Evolutionary conservation across 768 basidiomycete species (phyloP).

Genomic region (Boletus pseudopeckii): DNA sequence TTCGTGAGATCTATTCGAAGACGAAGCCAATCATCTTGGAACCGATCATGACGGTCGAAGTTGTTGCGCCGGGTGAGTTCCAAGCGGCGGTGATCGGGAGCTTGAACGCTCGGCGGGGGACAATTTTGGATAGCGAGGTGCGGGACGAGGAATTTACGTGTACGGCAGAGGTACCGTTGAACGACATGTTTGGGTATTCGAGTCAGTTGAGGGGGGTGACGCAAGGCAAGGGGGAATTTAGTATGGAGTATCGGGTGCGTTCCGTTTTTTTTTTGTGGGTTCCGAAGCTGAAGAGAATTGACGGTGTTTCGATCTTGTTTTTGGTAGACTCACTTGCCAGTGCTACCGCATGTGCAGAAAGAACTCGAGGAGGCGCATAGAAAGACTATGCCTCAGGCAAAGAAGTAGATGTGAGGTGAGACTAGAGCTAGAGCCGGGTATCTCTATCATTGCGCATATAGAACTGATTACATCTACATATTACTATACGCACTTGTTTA

Average conservation of each 20-base stretch:
- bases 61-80: slow-evolving; percentile 94
- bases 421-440: neutral
- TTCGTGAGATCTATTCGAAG: slow-evolving; percentile 81
- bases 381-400: slow-evolving; percentile 66
- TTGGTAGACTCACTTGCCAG: slow-evolving; percentile 70
- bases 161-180: slow-evolving; percentile 87
- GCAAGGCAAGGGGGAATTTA: slow-evolving; percentile 93
- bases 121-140: slow-evolving; percentile 93
- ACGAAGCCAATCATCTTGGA: slow-evolving; percentile 84
- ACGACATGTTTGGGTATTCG: slow-evolving; percentile 99
- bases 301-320: neutral
- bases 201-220: slow-evolving; percentile 90
- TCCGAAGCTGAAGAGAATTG: neutral
- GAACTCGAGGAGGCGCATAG: slow-evolving; percentile 86
- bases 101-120: slow-evolving; percentile 87
- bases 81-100: slow-evolving; percentile 94
- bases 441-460: slow-evolving; percentile 14
- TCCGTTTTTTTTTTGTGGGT: neutral
- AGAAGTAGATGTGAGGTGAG: slow-evolving; percentile 51
- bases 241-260: slow-evolving; percentile 74
- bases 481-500: slow-evolving; percentile 13
- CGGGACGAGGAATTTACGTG: slow-evolving; percentile 96
- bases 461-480: slow-evolving; percentile 15
- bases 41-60: slow-evolving; percentile 98
- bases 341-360: slow-evolving; percentile 80